Conservation (phyloP, 2,329 filamentous ascomycete species). For the Macrophomina pseudophaseolina region DNA sequence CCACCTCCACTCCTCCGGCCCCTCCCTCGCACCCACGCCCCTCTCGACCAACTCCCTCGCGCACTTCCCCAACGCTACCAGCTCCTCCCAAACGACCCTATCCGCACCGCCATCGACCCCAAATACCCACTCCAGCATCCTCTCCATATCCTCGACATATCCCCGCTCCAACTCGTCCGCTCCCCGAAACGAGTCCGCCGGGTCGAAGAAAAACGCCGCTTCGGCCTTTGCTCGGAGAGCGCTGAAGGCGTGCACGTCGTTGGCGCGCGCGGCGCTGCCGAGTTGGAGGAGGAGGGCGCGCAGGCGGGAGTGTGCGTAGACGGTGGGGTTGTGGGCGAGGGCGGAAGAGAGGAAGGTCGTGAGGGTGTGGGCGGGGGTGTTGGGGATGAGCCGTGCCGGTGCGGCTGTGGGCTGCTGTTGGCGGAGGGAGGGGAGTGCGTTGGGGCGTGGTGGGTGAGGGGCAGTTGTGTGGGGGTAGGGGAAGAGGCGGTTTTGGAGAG, state of each 20-base stretch:
- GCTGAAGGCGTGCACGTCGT: not conserved
- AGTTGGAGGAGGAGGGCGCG: not conserved
- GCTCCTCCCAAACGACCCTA: not conserved
- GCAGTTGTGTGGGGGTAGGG: not conserved
- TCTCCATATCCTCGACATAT: not conserved
- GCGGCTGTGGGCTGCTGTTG: not conserved
- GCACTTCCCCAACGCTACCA: constrained; percentile 2
- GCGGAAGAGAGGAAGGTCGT: not conserved
- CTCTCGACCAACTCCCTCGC: not conserved
- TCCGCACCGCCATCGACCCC: constrained; percentile 3
- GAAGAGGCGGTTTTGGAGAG: not conserved
- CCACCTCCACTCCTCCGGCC: not conserved
- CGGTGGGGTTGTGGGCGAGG: constrained; percentile 9
- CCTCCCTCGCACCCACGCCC: not conserved
- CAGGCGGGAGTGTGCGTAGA: not conserved
- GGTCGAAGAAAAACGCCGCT: not conserved
- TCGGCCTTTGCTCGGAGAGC: not conserved
- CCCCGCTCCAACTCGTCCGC: not conserved
- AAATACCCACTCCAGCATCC: not conserved
- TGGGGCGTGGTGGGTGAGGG: not conserved
- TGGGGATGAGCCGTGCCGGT: not conserved
- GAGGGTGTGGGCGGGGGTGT: not conserved
- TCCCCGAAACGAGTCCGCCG: not conserved
- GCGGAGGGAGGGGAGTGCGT: not conserved
- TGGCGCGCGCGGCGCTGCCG: not conserved